Evolutionary conservation across 176 grass and related monocot genomes (phyloP), one percentile per base, ranked within the genome.

Genomic region (Oropetium thomaeum): DNA sequence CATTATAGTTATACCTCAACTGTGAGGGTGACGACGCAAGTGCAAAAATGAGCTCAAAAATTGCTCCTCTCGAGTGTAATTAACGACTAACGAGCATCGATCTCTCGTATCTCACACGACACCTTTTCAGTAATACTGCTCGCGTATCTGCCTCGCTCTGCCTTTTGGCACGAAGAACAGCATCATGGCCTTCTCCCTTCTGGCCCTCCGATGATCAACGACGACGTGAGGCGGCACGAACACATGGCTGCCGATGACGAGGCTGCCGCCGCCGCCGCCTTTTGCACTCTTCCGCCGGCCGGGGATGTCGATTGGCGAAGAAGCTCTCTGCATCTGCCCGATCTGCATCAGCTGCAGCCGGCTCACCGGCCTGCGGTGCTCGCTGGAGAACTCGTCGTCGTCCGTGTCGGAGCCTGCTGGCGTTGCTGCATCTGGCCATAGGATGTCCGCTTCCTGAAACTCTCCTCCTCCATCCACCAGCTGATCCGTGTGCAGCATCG

Each of bases 241-340:
- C 7, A 67, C 73, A 0, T 87, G 73, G 79, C 79, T 78, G 19
- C 79, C 79, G 47, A 82, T 3, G 47, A 59, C 38, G 25, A 77
- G 1, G 79, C 73, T 82, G n/a, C 67, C 6, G 22, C 37, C 65
- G 10, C 84, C 65, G 58, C 15, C 1, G 15, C 71, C 53, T 49
- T 23, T 53, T 3, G 59, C 59, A 10, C 13, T 27, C 74, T 62
- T 87, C 11, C 53, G 15, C 11, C 53, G 15, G 8, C 39, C 4
- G 17, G 85, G 75, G 62, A 87, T 83, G 42, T 83, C 80, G 62
- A 87, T 79, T 11, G 85, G 85, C 26, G 74, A 83, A 78, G 79
- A 83, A 42, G 80, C 10, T 49, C 32, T 72, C 19, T 66, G 58
- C 49, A 25, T 72, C 19, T 66, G 58, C 49, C 25, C 4, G 31